phyloP scores from a whole-genome alignment of 371 early-diverging fungal genomes.

The Rhizopus arrhizus region DNA sequence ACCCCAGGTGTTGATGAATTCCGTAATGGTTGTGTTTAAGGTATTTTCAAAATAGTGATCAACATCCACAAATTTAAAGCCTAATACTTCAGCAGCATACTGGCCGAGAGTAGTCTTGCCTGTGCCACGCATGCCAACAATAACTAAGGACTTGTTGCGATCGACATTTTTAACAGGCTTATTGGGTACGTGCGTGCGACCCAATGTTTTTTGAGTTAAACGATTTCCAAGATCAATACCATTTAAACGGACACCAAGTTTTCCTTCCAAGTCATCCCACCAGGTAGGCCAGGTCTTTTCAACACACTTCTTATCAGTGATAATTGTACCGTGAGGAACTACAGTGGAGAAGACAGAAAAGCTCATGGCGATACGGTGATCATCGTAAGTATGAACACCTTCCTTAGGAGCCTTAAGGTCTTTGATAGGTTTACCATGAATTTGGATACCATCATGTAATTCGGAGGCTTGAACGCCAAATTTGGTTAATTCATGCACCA shows the following conservation, averaged over 20 bases:
- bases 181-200: slow-evolving; percentile 13
- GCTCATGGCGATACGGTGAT: slow-evolving; percentile 98
- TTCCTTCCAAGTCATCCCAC: slow-evolving; percentile 92
- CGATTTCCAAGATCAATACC: slow-evolving; percentile 74
- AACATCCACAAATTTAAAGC: slow-evolving; percentile 83
- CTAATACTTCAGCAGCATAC: slow-evolving; percentile 68
- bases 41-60: slow-evolving; percentile 80
- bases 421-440: slow-evolving; percentile 71
- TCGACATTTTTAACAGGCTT: slow-evolving; percentile 14
- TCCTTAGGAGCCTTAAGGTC: slow-evolving; percentile 61
- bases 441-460: slow-evolving; percentile 88
- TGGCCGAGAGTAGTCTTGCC: slow-evolving; percentile 92
- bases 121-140: slow-evolving; percentile 97
- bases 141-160: slow-evolving; percentile 66
- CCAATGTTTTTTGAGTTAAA: slow-evolving; percentile 38
- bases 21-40: slow-evolving; percentile 71
- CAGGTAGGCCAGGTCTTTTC: slow-evolving; percentile 98
- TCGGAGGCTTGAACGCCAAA: slow-evolving; percentile 88
- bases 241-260: slow-evolving; percentile 69
- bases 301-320: slow-evolving; percentile 93
- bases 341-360: slow-evolving; percentile 85
- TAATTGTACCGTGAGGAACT: slow-evolving; percentile 73
- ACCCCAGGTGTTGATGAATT: slow-evolving; percentile 76
- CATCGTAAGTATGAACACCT: slow-evolving; percentile 92
- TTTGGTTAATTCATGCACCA: slow-evolving; percentile 89